Percentiles rank a stretch among this genome's conserved stretches.
These are phyloP conservation scores for Themeda triandra DNA, from an alignment of 176 grass and related monocot genomes.

Conservation along the genomic window DNA sequence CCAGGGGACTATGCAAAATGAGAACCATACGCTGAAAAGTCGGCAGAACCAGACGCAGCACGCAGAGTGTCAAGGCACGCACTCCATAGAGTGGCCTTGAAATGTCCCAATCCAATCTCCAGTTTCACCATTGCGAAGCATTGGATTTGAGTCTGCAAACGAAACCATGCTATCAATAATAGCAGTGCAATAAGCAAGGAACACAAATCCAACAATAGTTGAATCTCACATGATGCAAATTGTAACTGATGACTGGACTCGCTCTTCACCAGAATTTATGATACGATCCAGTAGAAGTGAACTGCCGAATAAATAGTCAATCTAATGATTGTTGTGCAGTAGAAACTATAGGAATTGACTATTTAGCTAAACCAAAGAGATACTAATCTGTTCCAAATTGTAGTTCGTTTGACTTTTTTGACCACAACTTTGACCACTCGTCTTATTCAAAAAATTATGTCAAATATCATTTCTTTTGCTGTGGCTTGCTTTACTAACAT, in stretches of 20 bases:
- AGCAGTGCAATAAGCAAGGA: neutral
- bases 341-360: neutral
- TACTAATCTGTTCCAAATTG: no score
- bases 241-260: neutral
- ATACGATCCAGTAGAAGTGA: neutral
- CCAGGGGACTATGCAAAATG: neutral
- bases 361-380: neutral
- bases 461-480: no score
- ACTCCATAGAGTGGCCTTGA: slow-evolving; percentile 99
- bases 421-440: no score
- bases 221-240: neutral
- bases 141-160: slow-evolving; percentile 80
- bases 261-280: neutral
- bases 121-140: slow-evolving; percentile 98
- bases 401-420: no score
- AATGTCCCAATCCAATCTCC: slow-evolving; percentile 99
- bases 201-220: neutral
- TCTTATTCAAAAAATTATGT: no score
- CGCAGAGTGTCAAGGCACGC: slow-evolving; percentile 78
- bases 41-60: slow-evolving; percentile 88
- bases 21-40: slow-evolving; percentile 87
- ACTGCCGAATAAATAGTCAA: neutral
- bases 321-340: neutral
- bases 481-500: no score
- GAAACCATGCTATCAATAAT: slow-evolving; percentile 19